Evolutionary conservation across 2,329 filamentous ascomycete species (phyloP), one percentile per base, ranked within the genome.

Genomic region (Trichoderma sp.): DNA sequence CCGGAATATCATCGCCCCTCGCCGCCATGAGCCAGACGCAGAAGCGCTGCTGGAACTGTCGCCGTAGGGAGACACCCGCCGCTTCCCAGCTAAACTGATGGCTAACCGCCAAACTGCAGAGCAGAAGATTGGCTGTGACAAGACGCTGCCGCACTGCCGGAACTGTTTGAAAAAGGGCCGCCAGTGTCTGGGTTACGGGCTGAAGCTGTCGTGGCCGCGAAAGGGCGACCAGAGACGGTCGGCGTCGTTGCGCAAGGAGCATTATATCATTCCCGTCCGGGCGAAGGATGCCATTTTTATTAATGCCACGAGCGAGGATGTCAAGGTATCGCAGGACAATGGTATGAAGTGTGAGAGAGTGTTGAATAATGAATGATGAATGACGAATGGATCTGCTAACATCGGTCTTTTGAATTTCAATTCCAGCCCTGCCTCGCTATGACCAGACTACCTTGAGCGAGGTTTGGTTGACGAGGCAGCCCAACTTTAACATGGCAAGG

Each of bases 201-300:
- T 68, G 61, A 68, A 66, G 34, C 29, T 68, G 32, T 68, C 67
- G 45, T 68, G 67, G 67, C 67, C 67, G 37, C 53, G 54, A 2
- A 45, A 67, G 29, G 56, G 48, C 39, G 67, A 68, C 35, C 37
- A 39, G 54, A 56, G 67, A 19, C 61, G 67, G 32, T 52, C 67
- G 2, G 63, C 32, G 22, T 37, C 39, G 29, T 7, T 27, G 22
- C 39, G 29, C 15, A 37, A 68, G 25, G 53, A 35, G 32, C 63
- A 67, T 5, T 66, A 27, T 7, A 59, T 59, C 15, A 32, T 66
- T 3, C 61, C 67, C 2, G 22, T 67, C 17, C 61, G 42, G 45
- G 8, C 22, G 2, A 54, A 35, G 17, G 25, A 59, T 1, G 5
- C 48, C 12, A 22, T 22, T 9, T 68, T 68, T 19, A 35, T 68